phyloP scores from a whole-genome alignment of 2,329 filamentous ascomycete genomes.

The Claviceps fusiformis region DNA sequence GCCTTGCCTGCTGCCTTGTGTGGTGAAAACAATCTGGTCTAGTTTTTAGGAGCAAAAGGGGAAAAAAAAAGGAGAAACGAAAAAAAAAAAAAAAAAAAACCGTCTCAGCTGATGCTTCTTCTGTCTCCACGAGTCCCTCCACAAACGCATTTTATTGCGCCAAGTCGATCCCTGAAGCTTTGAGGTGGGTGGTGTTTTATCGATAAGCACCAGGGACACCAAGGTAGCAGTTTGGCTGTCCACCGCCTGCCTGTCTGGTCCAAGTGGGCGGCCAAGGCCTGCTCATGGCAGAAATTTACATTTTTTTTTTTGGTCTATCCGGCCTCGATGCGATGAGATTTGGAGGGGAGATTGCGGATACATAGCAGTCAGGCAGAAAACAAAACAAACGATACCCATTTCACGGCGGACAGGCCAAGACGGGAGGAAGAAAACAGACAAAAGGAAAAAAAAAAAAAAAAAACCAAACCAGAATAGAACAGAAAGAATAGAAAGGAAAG shows the following conservation, averaged over 20 bases:
- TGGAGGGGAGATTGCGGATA: not conserved
- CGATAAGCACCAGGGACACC: conserved; percentile 15
- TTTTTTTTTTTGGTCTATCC: conserved; percentile 11
- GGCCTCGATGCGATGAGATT: not conserved
- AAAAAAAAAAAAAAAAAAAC: not conserved
- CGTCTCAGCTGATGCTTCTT: too few species aligned
- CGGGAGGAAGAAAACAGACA: not conserved
- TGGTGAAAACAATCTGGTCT: not conserved
- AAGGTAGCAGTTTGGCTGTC: not conserved
- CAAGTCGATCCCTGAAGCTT: too few species aligned
- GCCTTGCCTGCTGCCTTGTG: not conserved
- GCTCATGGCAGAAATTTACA: conserved; percentile 24
- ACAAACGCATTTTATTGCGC: too few species aligned
- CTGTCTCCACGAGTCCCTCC: too few species aligned
- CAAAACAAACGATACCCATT: not conserved
- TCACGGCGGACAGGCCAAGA: not conserved
- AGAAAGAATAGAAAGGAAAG: too few species aligned
- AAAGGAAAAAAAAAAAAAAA: not conserved
- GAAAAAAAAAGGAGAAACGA: not conserved
- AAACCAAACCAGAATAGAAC: not conserved
- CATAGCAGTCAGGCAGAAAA: not conserved
- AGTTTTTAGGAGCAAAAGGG: not conserved
- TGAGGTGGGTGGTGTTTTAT: conserved; percentile 12
- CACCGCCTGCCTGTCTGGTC: conserved; percentile 21
- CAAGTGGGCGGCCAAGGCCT: not conserved